Conservation (phyloP, 768 basidiomycete genomes). For the Leccinum disarticulatum region DNA sequence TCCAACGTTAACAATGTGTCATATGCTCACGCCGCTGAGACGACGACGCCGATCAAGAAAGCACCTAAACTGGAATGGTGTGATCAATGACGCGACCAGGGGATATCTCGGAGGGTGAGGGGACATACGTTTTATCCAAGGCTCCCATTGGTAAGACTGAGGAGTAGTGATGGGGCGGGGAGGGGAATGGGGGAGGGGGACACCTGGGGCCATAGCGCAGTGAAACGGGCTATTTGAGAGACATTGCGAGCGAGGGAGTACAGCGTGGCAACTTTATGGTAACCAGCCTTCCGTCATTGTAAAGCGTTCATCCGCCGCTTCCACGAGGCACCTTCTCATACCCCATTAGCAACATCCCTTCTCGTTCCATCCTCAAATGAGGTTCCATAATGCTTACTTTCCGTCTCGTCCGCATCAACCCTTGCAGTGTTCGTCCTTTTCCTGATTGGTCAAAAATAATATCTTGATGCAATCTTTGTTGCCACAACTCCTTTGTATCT, state of each 20-base stretch:
- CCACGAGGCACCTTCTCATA: slow-evolving; percentile 15
- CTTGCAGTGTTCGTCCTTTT: slow-evolving; percentile 6
- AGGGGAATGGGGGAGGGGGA: not conserved
- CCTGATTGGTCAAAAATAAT: not conserved
- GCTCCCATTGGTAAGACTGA: slow-evolving; percentile 12
- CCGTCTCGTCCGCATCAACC: slow-evolving; percentile 6
- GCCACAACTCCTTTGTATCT: not conserved
- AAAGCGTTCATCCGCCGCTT: slow-evolving; percentile 25
- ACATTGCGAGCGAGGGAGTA: not conserved
- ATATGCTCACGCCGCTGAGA: slow-evolving; percentile 49
- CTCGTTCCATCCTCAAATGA: slow-evolving; percentile 13
- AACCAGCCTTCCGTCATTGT: slow-evolving; percentile 23
- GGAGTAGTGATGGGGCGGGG: not conserved
- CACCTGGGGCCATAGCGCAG: not conserved
- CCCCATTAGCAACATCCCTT: slow-evolving; percentile 17
- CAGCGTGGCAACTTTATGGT: slow-evolving; percentile 14
- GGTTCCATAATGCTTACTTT: slow-evolving; percentile 20
- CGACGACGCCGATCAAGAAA: slow-evolving; percentile 52
- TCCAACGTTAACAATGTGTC: slow-evolving; percentile 6
- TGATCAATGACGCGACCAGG: slow-evolving; percentile 1
- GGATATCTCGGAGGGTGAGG: not conserved
- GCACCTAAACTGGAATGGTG: slow-evolving; percentile 48
- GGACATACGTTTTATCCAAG: slow-evolving; percentile 41
- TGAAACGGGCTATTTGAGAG: slow-evolving; percentile 19
- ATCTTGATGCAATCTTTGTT: not conserved